Evolutionary conservation across 2,329 filamentous ascomycete genomes (phyloP), one percentile per base, ranked within the genome.

Genomic region (Aureobasidium sp.): DNA sequence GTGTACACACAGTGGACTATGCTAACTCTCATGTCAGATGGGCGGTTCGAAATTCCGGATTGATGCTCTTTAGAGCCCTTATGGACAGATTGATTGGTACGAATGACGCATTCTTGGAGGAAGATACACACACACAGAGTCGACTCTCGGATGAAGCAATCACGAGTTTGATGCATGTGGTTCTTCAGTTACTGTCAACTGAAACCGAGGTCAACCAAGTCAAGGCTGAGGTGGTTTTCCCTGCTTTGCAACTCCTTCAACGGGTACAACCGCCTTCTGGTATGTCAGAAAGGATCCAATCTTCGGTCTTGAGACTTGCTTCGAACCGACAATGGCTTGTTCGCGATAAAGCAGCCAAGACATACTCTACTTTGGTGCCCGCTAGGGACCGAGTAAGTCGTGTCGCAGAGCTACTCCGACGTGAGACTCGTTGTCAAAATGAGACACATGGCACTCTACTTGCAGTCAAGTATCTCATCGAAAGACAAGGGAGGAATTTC

Each of bases 1-100:
- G 14, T 8, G 14, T 3, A 5, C 20, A 36, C 5, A 25, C 5
- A 25, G 11, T n/a, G 17, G 20, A 7, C 22, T 20, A n/a, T 68
- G 1, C 58, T 48, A 3, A 53, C 44, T 25, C 49, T n/a, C 17
- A 36, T n/a, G 29, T 20, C 64, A 89, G 86, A 25, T 99, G 94
- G 94, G 90, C 92, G 0, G 91, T 99, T 62, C 87, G 92, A 0
- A 99, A 99, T 72, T 97, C 91, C 67, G 91, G 91, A 1, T 77
- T 97, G 37, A 88, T 97, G 76, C 84, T 99, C 7, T 86, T 97
- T 66, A 86, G 93, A 61, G 90, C 91, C 65, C 79, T 97, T 5
- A 89, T 96, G 58, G 90, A 94, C 70, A 83, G 84, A 65, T 77
- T 95, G 0, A 84, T 94, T 31, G 89, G 90, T 17, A 90, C 87